Evolutionary conservation across 352 stramenopile genomes (phyloP), one percentile per base, ranked within the genome.

Genomic region (Aphanomyces cochlioides): DNA sequence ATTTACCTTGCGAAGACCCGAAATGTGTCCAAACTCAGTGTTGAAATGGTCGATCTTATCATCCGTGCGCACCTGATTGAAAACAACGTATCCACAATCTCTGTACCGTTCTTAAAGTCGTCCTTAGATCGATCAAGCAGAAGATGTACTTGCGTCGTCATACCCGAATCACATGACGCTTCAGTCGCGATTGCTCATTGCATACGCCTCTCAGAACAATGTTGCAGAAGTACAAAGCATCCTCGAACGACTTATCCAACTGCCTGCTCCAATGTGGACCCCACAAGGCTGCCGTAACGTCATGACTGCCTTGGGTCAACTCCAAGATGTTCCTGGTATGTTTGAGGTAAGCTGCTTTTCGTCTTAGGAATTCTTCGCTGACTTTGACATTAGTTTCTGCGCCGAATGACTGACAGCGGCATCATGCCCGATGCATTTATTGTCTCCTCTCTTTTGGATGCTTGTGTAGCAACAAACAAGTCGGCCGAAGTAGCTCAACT

Each of bases 281-380:
- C 34, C 50, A 3, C 53, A 70, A 21, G 36, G 64, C 43, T 70
- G 64, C 40, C 43, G 53, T 21, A 70, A 70, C 64, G 64, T 70
- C 19, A 54, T 70, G 38, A 54, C 47, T 63, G 45, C 64, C 3
- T 56, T 70, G 17, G 19, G 47, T 36, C 53, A 37, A 47, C 48
- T 70, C 4, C 53, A 34, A 6, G 43, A 54, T 10, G 53, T 70
- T 21, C 12, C 36, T 17, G n/a, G 37, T 8, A 45, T 70, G 7
- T 70, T 70, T 28, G 64, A 70, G 13, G 64, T 70, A 47, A 28
- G 10, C 37, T 12, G 5, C 17, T 19, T 43, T 13, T 17, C 50
- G 5, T 65, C 19, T 65, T 4, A 17, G 10, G 13, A 13, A 12
- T 47, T 7, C 38, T 13, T 48, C 36, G 8, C 17, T 19, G 38